phyloP scores from a whole-genome alignment of 345 rosid species.

The Psidium guajava region DNA sequence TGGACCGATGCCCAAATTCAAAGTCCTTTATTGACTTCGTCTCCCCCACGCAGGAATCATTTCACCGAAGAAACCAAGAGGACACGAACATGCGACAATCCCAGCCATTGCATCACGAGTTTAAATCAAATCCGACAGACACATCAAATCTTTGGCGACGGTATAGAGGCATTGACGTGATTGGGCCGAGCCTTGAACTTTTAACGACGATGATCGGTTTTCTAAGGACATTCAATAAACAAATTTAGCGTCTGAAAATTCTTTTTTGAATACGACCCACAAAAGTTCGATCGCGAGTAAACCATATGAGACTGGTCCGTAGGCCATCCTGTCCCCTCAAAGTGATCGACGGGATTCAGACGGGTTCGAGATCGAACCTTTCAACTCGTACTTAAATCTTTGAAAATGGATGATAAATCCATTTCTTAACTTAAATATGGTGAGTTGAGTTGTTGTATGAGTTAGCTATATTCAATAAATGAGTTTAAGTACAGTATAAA shows the following conservation, averaged over 20 bases:
- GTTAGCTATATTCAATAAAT: too few species aligned
- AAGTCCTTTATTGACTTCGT: neutral
- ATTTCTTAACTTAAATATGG: too few species aligned
- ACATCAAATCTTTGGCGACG: neutral
- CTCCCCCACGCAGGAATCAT: neutral
- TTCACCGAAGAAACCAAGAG: neutral
- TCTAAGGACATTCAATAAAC: neutral
- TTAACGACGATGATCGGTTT: neutral
- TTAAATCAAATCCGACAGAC: neutral
- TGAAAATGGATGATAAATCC: too few species aligned
- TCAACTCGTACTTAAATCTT: neutral
- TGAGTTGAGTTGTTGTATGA: too few species aligned
- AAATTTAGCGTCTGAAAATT: neutral
- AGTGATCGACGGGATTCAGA: neutral
- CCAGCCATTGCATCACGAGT: neutral
- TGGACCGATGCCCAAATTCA: neutral
- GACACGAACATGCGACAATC: neutral
- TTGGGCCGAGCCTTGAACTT: neutral
- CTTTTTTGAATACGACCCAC: neutral
- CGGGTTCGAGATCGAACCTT: neutral
- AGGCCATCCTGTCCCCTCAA: neutral
- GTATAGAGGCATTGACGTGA: neutral
- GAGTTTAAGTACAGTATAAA: too few species aligned
- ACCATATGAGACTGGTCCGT: too few species aligned
- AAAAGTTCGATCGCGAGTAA: neutral